phyloP scores from a whole-genome alignment of 192 early-diverging fungal species.

The Coemansia sp. region DNA sequence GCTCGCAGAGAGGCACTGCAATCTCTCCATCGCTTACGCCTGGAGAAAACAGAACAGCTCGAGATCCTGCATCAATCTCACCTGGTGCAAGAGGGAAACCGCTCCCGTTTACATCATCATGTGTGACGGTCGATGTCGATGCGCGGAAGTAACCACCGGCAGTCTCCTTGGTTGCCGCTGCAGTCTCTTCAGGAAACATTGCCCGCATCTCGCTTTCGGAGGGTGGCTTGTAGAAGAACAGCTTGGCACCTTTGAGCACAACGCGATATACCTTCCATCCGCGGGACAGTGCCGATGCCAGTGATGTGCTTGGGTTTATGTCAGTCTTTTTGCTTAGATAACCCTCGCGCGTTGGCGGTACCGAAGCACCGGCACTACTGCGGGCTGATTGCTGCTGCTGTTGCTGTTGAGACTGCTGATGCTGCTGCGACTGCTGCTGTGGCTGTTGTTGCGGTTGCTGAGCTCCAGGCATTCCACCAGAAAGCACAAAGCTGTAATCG shows the following conservation, averaged over 20 bases:
- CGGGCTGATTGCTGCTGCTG: slow-evolving; percentile 25
- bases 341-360: slow-evolving; percentile 55
- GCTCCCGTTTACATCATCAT: slow-evolving; percentile 21
- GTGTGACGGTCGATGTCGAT: slow-evolving; percentile 25
- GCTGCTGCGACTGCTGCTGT: slow-evolving; percentile 1
- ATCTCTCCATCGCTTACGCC: slow-evolving; percentile 56
- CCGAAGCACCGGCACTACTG: slow-evolving; percentile 37
- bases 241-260: slow-evolving; percentile 66
- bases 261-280: slow-evolving; percentile 80
- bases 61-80: slow-evolving; percentile 60
- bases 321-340: slow-evolving; percentile 75
- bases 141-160: slow-evolving; percentile 44
- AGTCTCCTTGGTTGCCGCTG: slow-evolving; percentile 47
- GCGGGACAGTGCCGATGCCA: slow-evolving; percentile 57
- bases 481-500: slow-evolving; percentile 53
- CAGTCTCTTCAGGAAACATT: slow-evolving; percentile 54
- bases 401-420: background rate
- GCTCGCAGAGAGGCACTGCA: slow-evolving; percentile 51
- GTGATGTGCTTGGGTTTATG: slow-evolving; percentile 58
- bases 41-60: slow-evolving; percentile 57
- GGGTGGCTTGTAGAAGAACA: slow-evolving; percentile 71
- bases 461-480: slow-evolving; percentile 8
- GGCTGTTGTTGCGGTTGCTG: background rate
- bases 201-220: slow-evolving; percentile 57
- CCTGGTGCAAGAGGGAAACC: slow-evolving; percentile 55